phyloP scores from a whole-genome alignment of 441 rosid genomes.

The Sinapis alba region DNA sequence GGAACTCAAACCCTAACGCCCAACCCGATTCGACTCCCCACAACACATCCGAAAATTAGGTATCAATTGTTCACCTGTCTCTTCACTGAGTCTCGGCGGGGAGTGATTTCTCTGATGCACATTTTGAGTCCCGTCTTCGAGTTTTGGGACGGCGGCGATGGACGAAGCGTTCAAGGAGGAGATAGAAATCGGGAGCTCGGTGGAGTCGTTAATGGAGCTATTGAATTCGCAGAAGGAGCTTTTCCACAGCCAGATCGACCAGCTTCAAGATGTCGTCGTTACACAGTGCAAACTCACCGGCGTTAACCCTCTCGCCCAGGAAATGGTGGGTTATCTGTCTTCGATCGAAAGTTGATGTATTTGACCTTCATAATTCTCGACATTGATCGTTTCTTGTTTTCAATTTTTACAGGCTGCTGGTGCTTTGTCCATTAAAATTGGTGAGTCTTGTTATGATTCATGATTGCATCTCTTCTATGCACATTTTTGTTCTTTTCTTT shows the following conservation, averaged over 20 bases:
- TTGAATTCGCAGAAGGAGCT: slow-evolving; percentile 73
- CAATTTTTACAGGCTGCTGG: slow-evolving; percentile 77
- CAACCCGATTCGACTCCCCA: slow-evolving; percentile 13
- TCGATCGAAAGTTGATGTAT: not conserved
- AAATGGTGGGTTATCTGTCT: slow-evolving; percentile 66
- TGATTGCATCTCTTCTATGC: slow-evolving; percentile 1
- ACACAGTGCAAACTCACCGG: slow-evolving; percentile 95
- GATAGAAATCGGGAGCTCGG: slow-evolving; percentile 66
- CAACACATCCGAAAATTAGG: slow-evolving; percentile 9
- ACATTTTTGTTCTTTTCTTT: not conserved
- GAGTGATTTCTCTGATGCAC: slow-evolving; percentile 54
- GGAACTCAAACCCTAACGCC: slow-evolving; percentile 60
- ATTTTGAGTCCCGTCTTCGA: slow-evolving; percentile 44
- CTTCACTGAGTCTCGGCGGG: slow-evolving; percentile 20
- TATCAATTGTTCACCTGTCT: no score
- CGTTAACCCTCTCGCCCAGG: slow-evolving; percentile 98
- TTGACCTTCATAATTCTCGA: not conserved
- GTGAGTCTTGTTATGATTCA: slow-evolving; percentile 51
- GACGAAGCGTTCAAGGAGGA: slow-evolving; percentile 65
- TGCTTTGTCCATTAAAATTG: slow-evolving; percentile 88
- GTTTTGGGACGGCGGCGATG: slow-evolving; percentile 56
- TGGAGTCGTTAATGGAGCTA: slow-evolving; percentile 63
- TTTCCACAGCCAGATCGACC: slow-evolving; percentile 86
- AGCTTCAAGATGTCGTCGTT: slow-evolving; percentile 76
- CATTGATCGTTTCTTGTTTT: slow-evolving; percentile 26